A percentile compares a stretch with the other conserved stretches of the same genome.
phyloP scores from a whole-genome alignment of 352 stramenopile species.

The Pythium brachiatum region DNA sequence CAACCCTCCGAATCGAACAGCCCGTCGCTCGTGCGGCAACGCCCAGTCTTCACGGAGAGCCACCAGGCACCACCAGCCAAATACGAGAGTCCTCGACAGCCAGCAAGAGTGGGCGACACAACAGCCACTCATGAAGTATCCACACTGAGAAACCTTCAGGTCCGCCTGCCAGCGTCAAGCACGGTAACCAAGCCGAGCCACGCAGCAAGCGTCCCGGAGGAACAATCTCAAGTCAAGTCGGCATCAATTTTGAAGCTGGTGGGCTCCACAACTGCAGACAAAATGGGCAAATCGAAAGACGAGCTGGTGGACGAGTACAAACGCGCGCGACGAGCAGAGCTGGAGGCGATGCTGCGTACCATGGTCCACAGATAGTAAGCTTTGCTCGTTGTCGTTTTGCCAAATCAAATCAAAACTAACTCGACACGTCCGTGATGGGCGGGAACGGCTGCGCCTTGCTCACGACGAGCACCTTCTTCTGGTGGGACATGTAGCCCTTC shows the following conservation, averaged over 20 bases:
- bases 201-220: background rate
- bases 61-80: constrained; percentile 18
- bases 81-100: constrained; percentile 16
- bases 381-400: background rate
- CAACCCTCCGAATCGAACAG: background rate
- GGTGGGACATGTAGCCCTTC: constrained; percentile 96
- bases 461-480: constrained; percentile 95
- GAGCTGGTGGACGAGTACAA: constrained; percentile 69
- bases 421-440: constrained; percentile 72
- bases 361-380: constrained; percentile 39
- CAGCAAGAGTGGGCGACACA: background rate
- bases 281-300: constrained; percentile 44
- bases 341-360: constrained; percentile 65
- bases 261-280: constrained; percentile 24
- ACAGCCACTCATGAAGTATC: background rate
- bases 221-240: constrained; percentile 17
- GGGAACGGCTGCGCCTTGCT: constrained; percentile 95
- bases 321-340: constrained; percentile 49
- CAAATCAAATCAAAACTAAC: constrained; percentile 36
- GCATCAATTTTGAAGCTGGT: constrained; percentile 65
- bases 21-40: background rate
- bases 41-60: background rate
- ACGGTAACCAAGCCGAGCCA: background rate
- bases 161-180: background rate
- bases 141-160: background rate